Percentiles rank a stretch among this genome's conserved stretches.
phyloP scores from a whole-genome alignment of 2,329 filamentous ascomycete genomes.

The Cladosporium colombiae region DNA sequence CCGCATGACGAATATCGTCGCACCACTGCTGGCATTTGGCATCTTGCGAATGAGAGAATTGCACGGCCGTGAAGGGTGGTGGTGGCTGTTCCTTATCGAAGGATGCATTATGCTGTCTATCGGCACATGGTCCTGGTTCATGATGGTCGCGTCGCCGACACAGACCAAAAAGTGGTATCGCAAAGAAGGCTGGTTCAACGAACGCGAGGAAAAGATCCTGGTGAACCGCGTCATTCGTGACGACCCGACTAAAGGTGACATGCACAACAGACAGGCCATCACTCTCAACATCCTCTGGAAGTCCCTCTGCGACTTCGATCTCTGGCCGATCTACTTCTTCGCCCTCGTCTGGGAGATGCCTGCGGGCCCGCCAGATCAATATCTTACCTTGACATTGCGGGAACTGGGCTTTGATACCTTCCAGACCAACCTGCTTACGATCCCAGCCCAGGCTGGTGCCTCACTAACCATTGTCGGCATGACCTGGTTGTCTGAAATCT shows the following conservation, averaged over 20 bases:
- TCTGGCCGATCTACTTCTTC: constrained; percentile 48
- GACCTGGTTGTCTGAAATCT: constrained; percentile 51
- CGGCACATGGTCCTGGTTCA: constrained; percentile 36
- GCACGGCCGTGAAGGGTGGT: constrained; percentile 30
- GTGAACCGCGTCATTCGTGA: constrained; percentile 63
- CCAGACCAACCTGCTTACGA: constrained; percentile 45
- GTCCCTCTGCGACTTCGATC: constrained; percentile 56
- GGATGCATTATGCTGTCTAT: constrained; percentile 22
- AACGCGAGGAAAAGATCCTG: constrained; percentile 66
- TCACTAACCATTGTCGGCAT: constrained; percentile 49
- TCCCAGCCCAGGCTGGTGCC: constrained; percentile 39
- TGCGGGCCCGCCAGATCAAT: constrained; percentile 44
- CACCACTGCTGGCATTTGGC: constrained; percentile 32
- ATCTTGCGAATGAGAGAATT: constrained; percentile 33
- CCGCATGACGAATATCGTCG: constrained; percentile 35
- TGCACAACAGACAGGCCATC: constrained; percentile 62
- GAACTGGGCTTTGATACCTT: constrained; percentile 45
- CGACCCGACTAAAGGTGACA: constrained; percentile 56
- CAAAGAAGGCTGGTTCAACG: constrained; percentile 67
- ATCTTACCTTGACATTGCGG: constrained; percentile 54
- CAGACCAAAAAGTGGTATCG: constrained; percentile 61
- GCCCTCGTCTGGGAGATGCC: constrained; percentile 23
- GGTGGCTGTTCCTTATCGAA: constrained; percentile 43
- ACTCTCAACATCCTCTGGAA: constrained; percentile 51
- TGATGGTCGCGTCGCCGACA: constrained; percentile 56